A percentile compares a stretch with the other conserved stretches of the same genome.
These are phyloP conservation scores for Paramecium primaurelia DNA, from an alignment of 73 alveolate species.

Conservation along the genomic window DNA sequence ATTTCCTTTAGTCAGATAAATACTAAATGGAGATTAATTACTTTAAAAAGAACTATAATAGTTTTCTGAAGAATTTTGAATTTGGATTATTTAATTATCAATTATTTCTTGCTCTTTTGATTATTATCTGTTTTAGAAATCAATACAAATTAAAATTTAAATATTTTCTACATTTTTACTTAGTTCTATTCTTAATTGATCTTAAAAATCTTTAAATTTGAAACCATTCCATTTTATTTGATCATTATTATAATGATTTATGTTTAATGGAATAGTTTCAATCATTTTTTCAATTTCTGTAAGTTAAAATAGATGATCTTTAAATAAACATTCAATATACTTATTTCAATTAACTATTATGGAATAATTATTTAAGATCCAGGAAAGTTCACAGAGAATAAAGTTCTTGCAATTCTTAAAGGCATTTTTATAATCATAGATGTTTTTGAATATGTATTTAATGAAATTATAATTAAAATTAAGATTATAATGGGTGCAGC, in stretches of 20 bases:
- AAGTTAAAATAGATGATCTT: not conserved
- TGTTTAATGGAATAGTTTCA: not conserved
- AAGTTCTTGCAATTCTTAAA: not conserved
- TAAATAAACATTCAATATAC: not conserved
- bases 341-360: not conserved
- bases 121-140: not conserved
- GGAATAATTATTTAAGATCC: not conserved
- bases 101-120: not conserved
- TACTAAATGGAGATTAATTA: not conserved
- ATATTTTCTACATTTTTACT: conserved; percentile 40
- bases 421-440: not conserved
- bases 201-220: not conserved
- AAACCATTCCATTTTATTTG: conserved; percentile 24
- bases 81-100: not conserved
- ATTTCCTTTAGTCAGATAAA: conserved; percentile 50
- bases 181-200: conserved; percentile 18
- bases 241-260: not conserved
- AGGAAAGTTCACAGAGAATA: not conserved
- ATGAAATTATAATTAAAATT: not conserved
- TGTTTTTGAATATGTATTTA: not conserved
- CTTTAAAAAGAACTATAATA: not conserved
- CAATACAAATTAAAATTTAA: conserved; percentile 29
- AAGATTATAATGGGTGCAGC: not conserved
- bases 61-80: not conserved
- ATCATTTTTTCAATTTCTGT: not conserved